Evolutionary conservation across 2,329 filamentous ascomycete species (phyloP).

Genomic region (Dichotomopilus funicola): DNA sequence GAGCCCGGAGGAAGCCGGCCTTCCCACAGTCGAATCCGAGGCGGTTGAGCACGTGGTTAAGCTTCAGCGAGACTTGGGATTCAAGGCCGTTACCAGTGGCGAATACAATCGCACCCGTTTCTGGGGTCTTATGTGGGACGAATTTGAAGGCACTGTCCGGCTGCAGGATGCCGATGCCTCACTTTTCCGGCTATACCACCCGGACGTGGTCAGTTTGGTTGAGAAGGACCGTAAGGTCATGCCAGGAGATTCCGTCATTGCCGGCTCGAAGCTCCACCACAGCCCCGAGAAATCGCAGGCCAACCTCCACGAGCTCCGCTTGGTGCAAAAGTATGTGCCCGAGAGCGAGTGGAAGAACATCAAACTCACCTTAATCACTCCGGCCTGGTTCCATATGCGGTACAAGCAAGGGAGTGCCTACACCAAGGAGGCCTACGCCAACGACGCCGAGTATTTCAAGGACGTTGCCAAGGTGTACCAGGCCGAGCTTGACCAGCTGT

Average conservation of each 20-base stretch:
- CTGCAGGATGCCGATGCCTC: conserved; percentile 45
- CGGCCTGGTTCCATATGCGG: conserved; percentile 47
- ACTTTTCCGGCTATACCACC: conserved; percentile 50
- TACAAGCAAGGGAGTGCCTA: conserved; percentile 53
- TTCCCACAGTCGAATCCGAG: conserved; percentile 56
- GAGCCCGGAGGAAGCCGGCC: conserved; percentile 45
- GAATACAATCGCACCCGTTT: conserved; percentile 56
- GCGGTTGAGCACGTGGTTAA: conserved; percentile 61
- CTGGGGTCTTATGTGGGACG: conserved; percentile 49
- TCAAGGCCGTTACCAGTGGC: conserved; percentile 62
- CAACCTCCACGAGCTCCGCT: conserved; percentile 44
- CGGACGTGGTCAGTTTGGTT: conserved; percentile 48
- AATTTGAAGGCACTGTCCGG: conserved; percentile 43
- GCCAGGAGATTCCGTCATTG: conserved; percentile 51
- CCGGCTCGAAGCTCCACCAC: conserved; percentile 41
- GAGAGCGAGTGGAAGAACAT: conserved; percentile 44
- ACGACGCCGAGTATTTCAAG: conserved; percentile 55
- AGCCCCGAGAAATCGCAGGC: conserved; percentile 36
- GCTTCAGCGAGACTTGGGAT: conserved; percentile 60
- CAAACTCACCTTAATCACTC: conserved; percentile 50
- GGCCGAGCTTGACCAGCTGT: conserved; percentile 54
- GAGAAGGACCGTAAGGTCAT: conserved; percentile 48
- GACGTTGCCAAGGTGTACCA: conserved; percentile 62
- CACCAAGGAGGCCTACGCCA: conserved; percentile 48
- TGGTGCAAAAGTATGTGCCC: conserved; percentile 41